These are phyloP conservation scores for Prorocentrum cordatum DNA, from an alignment of 169 alveolate genomes.

Conservation along the genomic window DNA sequence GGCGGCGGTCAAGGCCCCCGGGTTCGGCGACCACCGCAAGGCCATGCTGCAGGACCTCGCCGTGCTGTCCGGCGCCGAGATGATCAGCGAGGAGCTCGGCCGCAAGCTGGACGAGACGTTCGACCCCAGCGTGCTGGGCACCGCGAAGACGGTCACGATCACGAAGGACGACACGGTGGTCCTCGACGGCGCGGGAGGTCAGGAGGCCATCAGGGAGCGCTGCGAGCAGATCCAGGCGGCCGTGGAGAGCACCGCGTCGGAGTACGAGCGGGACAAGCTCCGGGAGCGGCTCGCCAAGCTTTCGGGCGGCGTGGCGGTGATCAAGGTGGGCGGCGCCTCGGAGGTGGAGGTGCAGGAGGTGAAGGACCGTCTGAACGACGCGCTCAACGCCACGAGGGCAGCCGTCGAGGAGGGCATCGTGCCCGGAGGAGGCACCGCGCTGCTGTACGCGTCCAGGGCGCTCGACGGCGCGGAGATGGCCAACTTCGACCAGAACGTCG, in stretches of 20 bases:
- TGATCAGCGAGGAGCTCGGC: slow-evolving; percentile 18
- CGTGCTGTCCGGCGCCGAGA: slow-evolving; percentile 72
- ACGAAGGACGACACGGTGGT: slow-evolving; percentile 95
- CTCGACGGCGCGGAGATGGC: slow-evolving; percentile 71
- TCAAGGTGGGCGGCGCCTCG: slow-evolving; percentile 96
- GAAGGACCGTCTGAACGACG: slow-evolving; percentile 97
- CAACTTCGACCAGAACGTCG: slow-evolving; percentile 88
- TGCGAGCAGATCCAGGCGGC: slow-evolving; percentile 86
- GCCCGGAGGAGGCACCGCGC: slow-evolving; percentile 84
- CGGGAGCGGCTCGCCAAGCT: slow-evolving; percentile 96
- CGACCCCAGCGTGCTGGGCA: slow-evolving; percentile 5
- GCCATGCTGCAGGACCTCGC: slow-evolving; percentile 81
- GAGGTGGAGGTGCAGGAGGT: slow-evolving; percentile 96
- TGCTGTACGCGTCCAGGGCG: slow-evolving; percentile 69
- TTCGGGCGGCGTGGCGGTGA: slow-evolving; percentile 98
- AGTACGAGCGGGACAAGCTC: slow-evolving; percentile 78
- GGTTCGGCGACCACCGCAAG: slow-evolving; percentile 97
- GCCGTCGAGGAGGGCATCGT: slow-evolving; percentile 99
- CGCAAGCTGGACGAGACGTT: slow-evolving; percentile 27
- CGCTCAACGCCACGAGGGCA: slow-evolving; percentile 97
- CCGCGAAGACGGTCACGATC: slow-evolving; percentile 71
- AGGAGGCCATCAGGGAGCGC: slow-evolving; percentile 81
- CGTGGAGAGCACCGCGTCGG: slow-evolving; percentile 79
- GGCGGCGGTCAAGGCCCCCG: slow-evolving; percentile 88
- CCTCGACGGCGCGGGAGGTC: slow-evolving; percentile 93